Evolutionary conservation across 1,284 basidiomycete genomes (phyloP).

Genomic region (Wolfiporia cocos): DNA sequence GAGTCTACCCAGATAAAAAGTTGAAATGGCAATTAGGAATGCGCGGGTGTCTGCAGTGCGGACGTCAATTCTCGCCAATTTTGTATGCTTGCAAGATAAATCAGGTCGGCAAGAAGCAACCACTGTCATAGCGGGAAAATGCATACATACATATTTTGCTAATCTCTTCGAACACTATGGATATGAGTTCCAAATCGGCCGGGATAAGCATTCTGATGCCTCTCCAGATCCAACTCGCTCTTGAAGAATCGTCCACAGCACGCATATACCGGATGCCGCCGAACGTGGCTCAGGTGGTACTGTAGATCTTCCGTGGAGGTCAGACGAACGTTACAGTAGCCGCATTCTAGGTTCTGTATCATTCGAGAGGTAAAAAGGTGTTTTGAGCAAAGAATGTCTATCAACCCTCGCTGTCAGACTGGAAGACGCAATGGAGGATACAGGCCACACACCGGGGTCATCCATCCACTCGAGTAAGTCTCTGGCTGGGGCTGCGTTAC

Average conservation of each 20-base stretch:
- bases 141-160: background rate
- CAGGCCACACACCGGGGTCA: constrained; percentile 23
- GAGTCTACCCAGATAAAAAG: too few relatives aligned
- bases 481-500: background rate
- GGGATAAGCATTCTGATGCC: constrained; percentile 16
- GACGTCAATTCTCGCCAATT: background rate
- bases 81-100: too few relatives aligned
- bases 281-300: constrained; percentile 29
- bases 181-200: background rate
- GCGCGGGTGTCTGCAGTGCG: too few relatives aligned
- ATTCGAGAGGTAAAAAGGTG: constrained; percentile 32
- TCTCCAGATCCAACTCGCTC: constrained; percentile 27
- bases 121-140: background rate
- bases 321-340: constrained; percentile 29
- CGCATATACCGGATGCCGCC: constrained; percentile 30
- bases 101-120: too few relatives aligned
- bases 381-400: constrained; percentile 25
- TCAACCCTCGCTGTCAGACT: background rate
- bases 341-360: constrained; percentile 29
- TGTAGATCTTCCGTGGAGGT: constrained; percentile 31
- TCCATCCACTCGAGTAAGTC: constrained; percentile 28
- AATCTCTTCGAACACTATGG: background rate
- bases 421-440: background rate
- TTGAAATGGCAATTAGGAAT: too few relatives aligned
- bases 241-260: constrained; percentile 37